phyloP scores from a whole-genome alignment of 441 rosid genomes.

The Metrosideros polymorpha region DNA sequence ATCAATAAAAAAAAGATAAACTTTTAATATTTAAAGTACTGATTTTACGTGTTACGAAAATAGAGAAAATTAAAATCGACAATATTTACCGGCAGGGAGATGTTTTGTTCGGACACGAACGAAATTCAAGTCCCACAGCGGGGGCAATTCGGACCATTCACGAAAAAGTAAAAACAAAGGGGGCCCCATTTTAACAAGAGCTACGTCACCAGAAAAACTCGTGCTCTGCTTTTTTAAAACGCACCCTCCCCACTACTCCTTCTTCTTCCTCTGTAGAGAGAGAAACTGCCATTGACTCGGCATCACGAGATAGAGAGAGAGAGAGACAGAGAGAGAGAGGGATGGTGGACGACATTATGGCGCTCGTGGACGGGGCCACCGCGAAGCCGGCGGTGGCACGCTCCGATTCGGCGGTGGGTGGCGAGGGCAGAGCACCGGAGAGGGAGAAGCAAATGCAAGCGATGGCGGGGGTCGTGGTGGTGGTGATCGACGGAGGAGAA shows the following conservation, averaged over 20 bases:
- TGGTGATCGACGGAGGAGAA: neutral
- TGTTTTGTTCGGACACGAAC: neutral
- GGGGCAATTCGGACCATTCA: neutral
- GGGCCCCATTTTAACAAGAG: neutral
- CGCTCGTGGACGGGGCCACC: constrained; percentile 27
- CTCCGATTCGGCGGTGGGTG: constrained; percentile 15
- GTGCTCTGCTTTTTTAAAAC: neutral
- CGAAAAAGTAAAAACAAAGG: fast-evolving
- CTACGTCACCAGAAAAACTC: neutral
- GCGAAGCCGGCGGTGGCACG: constrained; percentile 18
- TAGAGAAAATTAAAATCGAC: neutral
- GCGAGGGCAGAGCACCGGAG: constrained; percentile 3
- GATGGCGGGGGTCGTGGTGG: neutral
- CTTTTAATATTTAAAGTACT: neutral
- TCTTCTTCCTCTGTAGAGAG: neutral
- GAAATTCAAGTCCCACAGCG: neutral
- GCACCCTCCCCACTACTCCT: neutral
- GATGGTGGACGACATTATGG: constrained; percentile 47
- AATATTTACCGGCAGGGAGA: neutral
- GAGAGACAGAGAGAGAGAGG: neutral
- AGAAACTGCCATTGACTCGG: constrained; percentile 3
- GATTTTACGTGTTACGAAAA: neutral
- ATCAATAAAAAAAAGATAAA: too few relatives aligned
- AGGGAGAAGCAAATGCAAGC: neutral
- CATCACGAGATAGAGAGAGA: neutral